Evolutionary conservation across 257 asterid species (phyloP).

Genomic region (Petunia axillaris): DNA sequence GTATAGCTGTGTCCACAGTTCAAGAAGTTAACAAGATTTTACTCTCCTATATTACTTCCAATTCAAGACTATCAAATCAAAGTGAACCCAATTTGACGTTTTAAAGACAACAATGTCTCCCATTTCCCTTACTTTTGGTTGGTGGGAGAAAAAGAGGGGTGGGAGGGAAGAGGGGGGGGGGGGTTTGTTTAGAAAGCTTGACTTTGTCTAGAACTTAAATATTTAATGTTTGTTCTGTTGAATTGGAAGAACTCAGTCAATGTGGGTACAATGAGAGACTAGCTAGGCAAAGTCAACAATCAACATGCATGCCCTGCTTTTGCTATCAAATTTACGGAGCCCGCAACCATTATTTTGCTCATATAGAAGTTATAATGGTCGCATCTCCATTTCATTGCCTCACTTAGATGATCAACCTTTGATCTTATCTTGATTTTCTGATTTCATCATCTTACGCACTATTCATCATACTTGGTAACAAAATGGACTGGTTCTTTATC

Average conservation of each 20-base stretch:
- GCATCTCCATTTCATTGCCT: too few species aligned
- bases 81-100: constrained; percentile 18
- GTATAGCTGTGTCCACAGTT: too few species aligned
- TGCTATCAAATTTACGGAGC: constrained; percentile 7
- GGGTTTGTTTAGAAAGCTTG: constrained; percentile 29
- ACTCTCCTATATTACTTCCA: too few species aligned
- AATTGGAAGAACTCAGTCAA: constrained; percentile 48
- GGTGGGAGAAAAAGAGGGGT: not conserved
- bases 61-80: not conserved
- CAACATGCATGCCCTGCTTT: constrained; percentile 17
- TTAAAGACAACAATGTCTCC: constrained; percentile 13
- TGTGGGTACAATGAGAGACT: constrained; percentile 24
- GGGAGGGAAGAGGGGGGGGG: not conserved
- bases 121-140: too few species aligned
- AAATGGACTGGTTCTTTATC: too few species aligned
- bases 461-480: too few species aligned
- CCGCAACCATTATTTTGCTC: not conserved
- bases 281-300: constrained; percentile 32
- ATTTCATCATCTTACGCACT: too few species aligned
- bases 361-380: too few species aligned
- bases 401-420: too few species aligned
- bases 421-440: too few species aligned
- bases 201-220: constrained; percentile 46
- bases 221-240: constrained; percentile 19
- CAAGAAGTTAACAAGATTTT: too few species aligned